Percentiles rank a stretch among this genome's conserved stretches.
Evolutionary conservation across 2,329 filamentous ascomycete species (phyloP).

Genomic region (Tetracladium maxilliforme): DNA sequence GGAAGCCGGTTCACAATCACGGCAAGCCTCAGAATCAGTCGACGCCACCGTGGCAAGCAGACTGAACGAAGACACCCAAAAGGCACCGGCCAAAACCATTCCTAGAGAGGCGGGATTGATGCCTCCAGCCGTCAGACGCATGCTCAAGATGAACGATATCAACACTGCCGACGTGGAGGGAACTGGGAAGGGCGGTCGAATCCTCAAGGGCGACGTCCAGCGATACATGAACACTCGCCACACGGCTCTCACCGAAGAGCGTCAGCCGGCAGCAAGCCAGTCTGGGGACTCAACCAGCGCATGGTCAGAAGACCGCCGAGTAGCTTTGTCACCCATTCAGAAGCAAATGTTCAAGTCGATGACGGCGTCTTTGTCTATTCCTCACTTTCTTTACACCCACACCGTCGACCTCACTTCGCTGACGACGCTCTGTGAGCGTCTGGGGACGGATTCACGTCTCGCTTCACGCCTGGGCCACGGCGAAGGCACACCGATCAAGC

Average conservation of each 20-base stretch:
- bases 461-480: conserved; percentile 3
- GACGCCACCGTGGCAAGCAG: no score
- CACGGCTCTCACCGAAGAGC: conserved; percentile 7
- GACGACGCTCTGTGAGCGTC: conserved; percentile 33
- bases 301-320: conserved; percentile 29
- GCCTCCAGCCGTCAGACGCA: conserved; percentile 50
- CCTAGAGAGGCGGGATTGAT: conserved; percentile 37
- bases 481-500: conserved; percentile 24
- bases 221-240: conserved; percentile 22
- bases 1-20: no score
- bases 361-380: conserved; percentile 49
- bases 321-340: conserved; percentile 44
- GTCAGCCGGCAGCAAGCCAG: neutral
- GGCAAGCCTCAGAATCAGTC: no score
- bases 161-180: conserved; percentile 46
- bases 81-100: neutral
- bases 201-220: conserved; percentile 52
- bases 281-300: conserved; percentile 2
- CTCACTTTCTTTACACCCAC: conserved; percentile 54
- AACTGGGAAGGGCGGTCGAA: conserved; percentile 51
- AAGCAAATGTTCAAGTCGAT: conserved; percentile 56
- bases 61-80: no score
- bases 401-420: conserved; percentile 42
- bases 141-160: conserved; percentile 42
- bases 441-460: conserved; percentile 23